A percentile compares a stretch with the other conserved stretches of the same genome.
Conservation (phyloP, 1,284 basidiomycete genomes). For the Ustilago cynodontis region DNA sequence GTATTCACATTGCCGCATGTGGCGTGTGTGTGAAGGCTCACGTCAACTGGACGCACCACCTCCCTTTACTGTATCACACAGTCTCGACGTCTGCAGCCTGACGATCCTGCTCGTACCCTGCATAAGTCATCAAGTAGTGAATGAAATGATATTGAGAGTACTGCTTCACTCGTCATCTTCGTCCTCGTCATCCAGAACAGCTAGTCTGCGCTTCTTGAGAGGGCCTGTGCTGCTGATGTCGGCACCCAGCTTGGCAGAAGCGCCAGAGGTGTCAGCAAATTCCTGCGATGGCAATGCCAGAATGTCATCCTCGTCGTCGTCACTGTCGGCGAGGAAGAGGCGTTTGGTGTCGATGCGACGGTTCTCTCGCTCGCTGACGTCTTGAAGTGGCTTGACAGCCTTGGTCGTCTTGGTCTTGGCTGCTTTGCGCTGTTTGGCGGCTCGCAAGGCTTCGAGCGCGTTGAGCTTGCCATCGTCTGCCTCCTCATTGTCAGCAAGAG, state of each 20-base stretch:
- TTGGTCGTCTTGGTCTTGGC: constrained; percentile 11
- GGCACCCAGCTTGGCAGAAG: not conserved
- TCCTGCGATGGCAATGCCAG: constrained; percentile 29
- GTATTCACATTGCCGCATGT: not conserved
- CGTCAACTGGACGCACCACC: not conserved
- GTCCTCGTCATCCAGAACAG: constrained; percentile 38
- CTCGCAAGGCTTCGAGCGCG: constrained; percentile 34
- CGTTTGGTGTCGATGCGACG: constrained; percentile 37
- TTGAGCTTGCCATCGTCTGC: constrained; percentile 25
- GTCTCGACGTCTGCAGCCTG: not conserved
- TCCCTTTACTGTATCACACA: not conserved
- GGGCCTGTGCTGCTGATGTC: not conserved
- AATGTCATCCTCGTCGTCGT: constrained; percentile 34
- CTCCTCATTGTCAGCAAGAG: constrained; percentile 27
- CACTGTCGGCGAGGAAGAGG: constrained; percentile 42
- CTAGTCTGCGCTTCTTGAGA: constrained; percentile 34
- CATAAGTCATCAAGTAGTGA: not conserved
- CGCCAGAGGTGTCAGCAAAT: not conserved
- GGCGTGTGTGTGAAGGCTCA: not conserved
- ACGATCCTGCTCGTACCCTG: not conserved
- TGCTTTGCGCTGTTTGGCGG: constrained; percentile 28
- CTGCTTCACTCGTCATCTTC: constrained; percentile 16
- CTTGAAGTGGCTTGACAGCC: constrained; percentile 22
- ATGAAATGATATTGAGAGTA: not conserved
- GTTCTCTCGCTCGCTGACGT: constrained; percentile 27